These are phyloP conservation scores for Pyrenopolyporus hunteri DNA, from an alignment of 495 filamentous ascomycete genomes.

Conservation along the genomic window DNA sequence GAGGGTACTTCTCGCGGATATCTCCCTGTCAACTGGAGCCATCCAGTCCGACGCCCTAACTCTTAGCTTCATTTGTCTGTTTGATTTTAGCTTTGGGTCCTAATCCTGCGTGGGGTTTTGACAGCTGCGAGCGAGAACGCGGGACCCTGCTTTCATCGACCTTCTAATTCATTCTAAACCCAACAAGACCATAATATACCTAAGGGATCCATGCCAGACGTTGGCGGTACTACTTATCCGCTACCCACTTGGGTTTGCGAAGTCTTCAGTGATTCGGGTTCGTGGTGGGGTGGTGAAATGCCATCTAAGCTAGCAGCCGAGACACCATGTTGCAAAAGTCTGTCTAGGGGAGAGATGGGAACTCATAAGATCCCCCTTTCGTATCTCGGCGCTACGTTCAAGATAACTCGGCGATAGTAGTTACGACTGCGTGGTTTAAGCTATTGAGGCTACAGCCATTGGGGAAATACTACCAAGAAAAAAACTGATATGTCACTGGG, in stretches of 20 bases:
- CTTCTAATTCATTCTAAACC: background rate
- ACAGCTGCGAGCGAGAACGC: slow-evolving; percentile 21
- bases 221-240: background rate
- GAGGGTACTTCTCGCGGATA: background rate
- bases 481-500: slow-evolving; percentile 21
- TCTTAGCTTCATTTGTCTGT: slow-evolving; percentile 11
- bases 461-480: background rate
- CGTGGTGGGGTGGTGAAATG: background rate
- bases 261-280: slow-evolving; percentile 10
- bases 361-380: background rate
- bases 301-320: slow-evolving; percentile 6
- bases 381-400: background rate
- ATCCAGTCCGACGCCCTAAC: background rate
- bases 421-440: background rate
- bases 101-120: slow-evolving; percentile 7
- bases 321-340: slow-evolving; percentile 25
- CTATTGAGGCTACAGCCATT: slow-evolving; percentile 1
- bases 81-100: slow-evolving; percentile 14
- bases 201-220: background rate
- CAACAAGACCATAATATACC: slow-evolving; percentile 10
- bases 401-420: background rate
- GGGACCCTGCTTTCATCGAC: slow-evolving; percentile 21
- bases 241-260: slow-evolving; percentile 8
- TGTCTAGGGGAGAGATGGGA: slow-evolving; percentile 13
- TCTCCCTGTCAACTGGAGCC: background rate